Percentiles rank a stretch among this genome's conserved stretches.
phyloP scores from a whole-genome alignment of 768 basidiomycete genomes.

The Lentinus tigrinus region DNA sequence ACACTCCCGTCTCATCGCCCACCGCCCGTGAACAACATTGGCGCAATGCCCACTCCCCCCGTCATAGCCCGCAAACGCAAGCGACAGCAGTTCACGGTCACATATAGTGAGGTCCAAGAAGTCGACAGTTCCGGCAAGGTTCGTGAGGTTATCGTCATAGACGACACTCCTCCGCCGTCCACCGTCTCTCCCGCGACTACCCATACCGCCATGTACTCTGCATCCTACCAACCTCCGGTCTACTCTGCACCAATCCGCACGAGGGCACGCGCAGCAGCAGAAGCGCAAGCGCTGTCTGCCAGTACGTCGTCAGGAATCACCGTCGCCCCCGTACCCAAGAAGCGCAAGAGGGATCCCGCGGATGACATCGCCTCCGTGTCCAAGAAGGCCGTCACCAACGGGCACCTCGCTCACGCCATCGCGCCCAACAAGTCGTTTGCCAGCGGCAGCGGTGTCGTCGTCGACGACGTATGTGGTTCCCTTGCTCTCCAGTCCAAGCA shows the following conservation, averaged over 20 bases:
- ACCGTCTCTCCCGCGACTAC: slow-evolving; percentile 72
- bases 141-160: slow-evolving; percentile 88
- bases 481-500: slow-evolving; percentile 17
- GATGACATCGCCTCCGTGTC: slow-evolving; percentile 71
- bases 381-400: slow-evolving; percentile 58
- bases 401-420: slow-evolving; percentile 50
- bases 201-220: slow-evolving; percentile 68
- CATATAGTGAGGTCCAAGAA: slow-evolving; percentile 87
- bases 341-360: slow-evolving; percentile 75
- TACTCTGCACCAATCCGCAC: slow-evolving; percentile 79
- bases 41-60: slow-evolving; percentile 67
- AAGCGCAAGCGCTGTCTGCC: slow-evolving; percentile 74
- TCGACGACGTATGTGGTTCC: slow-evolving; percentile 59
- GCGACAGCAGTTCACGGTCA: slow-evolving; percentile 79
- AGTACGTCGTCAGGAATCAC: slow-evolving; percentile 57
- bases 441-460: slow-evolving; percentile 59
- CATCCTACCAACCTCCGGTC: slow-evolving; percentile 76
- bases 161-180: slow-evolving; percentile 85
- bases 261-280: slow-evolving; percentile 82
- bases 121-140: slow-evolving; percentile 75
- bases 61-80: slow-evolving; percentile 79
- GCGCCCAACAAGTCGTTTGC: slow-evolving; percentile 64
- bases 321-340: slow-evolving; percentile 74
- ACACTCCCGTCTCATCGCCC: slow-evolving; percentile 52
- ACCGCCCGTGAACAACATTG: slow-evolving; percentile 41